Conservation (phyloP, 179 eudicot genomes). For the Amaranthus tricolor region DNA sequence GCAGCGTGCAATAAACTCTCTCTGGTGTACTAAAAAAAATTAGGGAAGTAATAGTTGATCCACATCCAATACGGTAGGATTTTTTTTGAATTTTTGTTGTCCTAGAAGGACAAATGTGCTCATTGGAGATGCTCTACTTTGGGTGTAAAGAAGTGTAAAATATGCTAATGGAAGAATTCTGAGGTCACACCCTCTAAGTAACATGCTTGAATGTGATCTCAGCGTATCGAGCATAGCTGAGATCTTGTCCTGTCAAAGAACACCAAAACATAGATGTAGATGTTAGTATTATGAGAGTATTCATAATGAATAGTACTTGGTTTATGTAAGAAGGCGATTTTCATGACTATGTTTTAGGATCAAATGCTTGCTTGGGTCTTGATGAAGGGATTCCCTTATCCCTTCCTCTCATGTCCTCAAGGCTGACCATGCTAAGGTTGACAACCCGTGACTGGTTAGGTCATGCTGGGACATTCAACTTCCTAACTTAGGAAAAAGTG, state of each 20-base stretch:
- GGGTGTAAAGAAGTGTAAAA: neutral
- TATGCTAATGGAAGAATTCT: neutral
- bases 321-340: too few relatives aligned
- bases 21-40: neutral
- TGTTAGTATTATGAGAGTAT: neutral
- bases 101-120: neutral
- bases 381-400: too few relatives aligned
- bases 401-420: too few relatives aligned
- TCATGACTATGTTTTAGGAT: too few relatives aligned
- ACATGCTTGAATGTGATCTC: neutral
- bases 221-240: neutral
- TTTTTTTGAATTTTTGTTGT: neutral
- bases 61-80: neutral
- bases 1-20: too few relatives aligned
- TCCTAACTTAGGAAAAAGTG: too few relatives aligned
- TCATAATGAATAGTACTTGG: too few relatives aligned
- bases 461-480: too few relatives aligned
- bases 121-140: slow-evolving; percentile 2
- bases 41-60: neutral
- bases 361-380: too few relatives aligned
- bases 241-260: neutral
- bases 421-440: too few relatives aligned
- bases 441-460: too few relatives aligned
- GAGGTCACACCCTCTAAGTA: neutral
- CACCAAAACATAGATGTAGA: neutral